A percentile compares a stretch with the other conserved stretches of the same genome.
phyloP scores from a whole-genome alignment of 2,329 filamentous ascomycete genomes.

The Penicillium concentricum region DNA sequence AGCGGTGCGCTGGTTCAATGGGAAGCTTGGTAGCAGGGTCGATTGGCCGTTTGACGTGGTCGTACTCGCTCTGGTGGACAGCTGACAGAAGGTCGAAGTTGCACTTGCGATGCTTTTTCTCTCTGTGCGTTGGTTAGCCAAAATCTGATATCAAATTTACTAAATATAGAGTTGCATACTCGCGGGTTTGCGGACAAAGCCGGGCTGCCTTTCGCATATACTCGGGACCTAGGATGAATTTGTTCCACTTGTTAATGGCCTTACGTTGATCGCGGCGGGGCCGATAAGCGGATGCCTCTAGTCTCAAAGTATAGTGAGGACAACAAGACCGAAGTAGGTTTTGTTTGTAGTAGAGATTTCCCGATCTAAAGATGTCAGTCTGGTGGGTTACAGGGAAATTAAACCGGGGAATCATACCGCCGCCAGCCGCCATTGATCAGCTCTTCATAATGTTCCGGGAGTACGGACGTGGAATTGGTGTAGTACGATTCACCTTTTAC shows the following conservation, averaged over 20 bases:
- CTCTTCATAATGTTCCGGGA: slow-evolving; percentile 48
- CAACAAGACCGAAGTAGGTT: slow-evolving; percentile 77
- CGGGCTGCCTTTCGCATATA: slow-evolving; percentile 48
- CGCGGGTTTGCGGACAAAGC: slow-evolving; percentile 45
- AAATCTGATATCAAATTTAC: neutral
- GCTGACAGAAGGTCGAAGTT: slow-evolving; percentile 44
- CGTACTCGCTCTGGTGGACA: slow-evolving; percentile 48
- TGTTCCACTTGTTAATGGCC: slow-evolving; percentile 51
- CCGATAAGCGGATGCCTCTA: slow-evolving; percentile 45
- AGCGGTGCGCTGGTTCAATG: slow-evolving; percentile 50
- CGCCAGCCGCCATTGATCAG: slow-evolving; percentile 52
- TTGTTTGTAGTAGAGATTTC: slow-evolving; percentile 51
- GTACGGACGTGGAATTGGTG: slow-evolving; percentile 44
- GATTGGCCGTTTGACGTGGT: slow-evolving; percentile 42
- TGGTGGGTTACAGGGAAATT: neutral
- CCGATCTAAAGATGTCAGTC: slow-evolving; percentile 38
- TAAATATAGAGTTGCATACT: slow-evolving; percentile 33
- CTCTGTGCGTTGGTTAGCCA: slow-evolving; percentile 30
- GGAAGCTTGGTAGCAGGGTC: slow-evolving; percentile 45
- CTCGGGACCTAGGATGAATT: slow-evolving; percentile 47
- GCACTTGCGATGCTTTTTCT: slow-evolving; percentile 44
- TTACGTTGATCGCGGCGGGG: slow-evolving; percentile 48
- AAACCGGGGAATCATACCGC: slow-evolving; percentile 34
- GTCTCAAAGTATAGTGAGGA: slow-evolving; percentile 67
- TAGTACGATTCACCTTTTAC: slow-evolving; percentile 47